These are phyloP conservation scores for Chrysanthemum lavandulifolium DNA, from an alignment of 129 eudicot genomes.

Conservation along the genomic window DNA sequence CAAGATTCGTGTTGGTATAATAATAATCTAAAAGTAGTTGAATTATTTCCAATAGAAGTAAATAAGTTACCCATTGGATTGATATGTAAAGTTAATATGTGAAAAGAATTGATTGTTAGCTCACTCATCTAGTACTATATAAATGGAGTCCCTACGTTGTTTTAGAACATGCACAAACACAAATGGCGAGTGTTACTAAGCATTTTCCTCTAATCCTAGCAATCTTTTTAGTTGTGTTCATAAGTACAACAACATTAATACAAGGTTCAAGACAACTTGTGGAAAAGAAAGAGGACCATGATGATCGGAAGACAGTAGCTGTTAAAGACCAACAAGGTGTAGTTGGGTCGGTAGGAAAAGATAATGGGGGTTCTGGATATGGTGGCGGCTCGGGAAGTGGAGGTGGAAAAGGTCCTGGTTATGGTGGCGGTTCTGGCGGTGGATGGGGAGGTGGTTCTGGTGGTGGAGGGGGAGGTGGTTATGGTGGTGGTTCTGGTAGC, in stretches of 20 bases:
- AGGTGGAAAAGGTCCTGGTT: constrained; percentile 6
- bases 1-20: constrained; percentile 13
- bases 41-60: constrained; percentile 17
- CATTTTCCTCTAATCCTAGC: constrained; percentile 23
- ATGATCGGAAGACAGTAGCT: not conserved
- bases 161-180: constrained; percentile 24
- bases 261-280: constrained; percentile 22
- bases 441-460: not conserved
- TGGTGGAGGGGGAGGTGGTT: not conserved
- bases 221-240: constrained; percentile 20
- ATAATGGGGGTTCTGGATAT: not conserved
- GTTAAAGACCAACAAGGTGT: constrained; percentile 1
- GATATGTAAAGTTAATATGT: constrained; percentile 2
- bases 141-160: constrained; percentile 19
- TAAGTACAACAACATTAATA: constrained; percentile 12
- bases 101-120: constrained; percentile 12
- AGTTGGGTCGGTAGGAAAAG: not conserved
- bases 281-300: constrained; percentile 2
- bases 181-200: constrained; percentile 25
- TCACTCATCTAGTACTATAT: constrained; percentile 26
- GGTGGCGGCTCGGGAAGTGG: not conserved
- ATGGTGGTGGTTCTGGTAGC: not conserved
- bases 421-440: not conserved
- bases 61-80: constrained; percentile 17
- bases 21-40: not conserved